Base-by-base conservation (phyloP, 2,329 filamentous ascomycete genomes). In the Nigrospora sphaerica region DNA sequence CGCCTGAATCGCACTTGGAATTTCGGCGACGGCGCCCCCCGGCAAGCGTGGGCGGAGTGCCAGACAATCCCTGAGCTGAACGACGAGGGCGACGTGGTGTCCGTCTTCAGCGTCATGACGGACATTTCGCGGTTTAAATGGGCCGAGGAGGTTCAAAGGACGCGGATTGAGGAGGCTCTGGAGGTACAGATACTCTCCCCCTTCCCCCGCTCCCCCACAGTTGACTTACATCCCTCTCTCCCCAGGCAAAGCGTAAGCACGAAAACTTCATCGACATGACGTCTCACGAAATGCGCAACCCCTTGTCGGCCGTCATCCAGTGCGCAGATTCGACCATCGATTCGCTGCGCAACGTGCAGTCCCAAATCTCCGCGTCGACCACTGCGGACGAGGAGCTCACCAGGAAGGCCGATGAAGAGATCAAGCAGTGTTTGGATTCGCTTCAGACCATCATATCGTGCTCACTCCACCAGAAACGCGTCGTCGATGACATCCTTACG, bases 111-210 rank as follows among this genome's bases (percentile, higher is more conserved):
- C 44, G 86, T 82, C 57, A 83, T 95, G 46, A 92, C 88, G 0
- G 88, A 95, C 58, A 95, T 95, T 52, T 89, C 85, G 17, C 80
- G 86, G 44, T 87, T 93, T 61, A 95, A 95, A 62, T 85, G 83
- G 74, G 88, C 88, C 1, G 88, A 95, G 62, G 81, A 83, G 40
- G 81, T 89, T 33, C 87, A 95, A 63, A 88, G 79, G 57, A 77
- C 83, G 39, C 81, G 87, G 49, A 83, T 87, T 57, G 80, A 91
- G 57, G 88, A 93, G 60, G 89, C 88, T 0, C 79, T 91, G 2
- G 85, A 92, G 23, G 19, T 23, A 23, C 19, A 4, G 6, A 4
- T 23, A 6, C 19, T 6, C 6, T 6, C 4, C 19, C 6, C 19
- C 19, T 4, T 6, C 19, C 6, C n/a, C n/a, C n/a, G n/a, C 19